These are phyloP conservation scores for Xylaria arbuscula DNA, from an alignment of 2,329 filamentous ascomycete genomes.

Conservation along the genomic window DNA sequence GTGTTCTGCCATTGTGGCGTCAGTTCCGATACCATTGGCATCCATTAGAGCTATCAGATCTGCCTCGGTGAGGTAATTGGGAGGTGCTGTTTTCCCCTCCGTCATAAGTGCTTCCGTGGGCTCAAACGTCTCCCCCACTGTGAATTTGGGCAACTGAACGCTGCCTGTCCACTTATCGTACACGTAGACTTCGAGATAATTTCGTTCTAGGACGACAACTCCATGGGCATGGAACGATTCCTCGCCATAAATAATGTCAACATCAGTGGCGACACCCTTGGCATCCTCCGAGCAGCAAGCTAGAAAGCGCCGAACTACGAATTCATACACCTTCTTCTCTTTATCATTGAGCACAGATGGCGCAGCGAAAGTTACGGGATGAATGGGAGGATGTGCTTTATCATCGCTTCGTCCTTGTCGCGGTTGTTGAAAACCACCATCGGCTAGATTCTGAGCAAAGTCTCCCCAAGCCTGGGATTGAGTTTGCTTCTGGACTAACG, in stretches of 20 bases:
- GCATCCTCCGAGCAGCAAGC: slow-evolving; percentile 97
- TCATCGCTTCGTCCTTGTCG: slow-evolving; percentile 90
- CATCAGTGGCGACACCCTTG: slow-evolving; percentile 83
- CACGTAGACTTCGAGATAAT: slow-evolving; percentile 94
- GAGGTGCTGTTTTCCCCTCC: slow-evolving; percentile 89
- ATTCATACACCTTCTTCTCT: slow-evolving; percentile 88
- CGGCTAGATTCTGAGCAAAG: slow-evolving; percentile 79
- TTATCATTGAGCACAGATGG: slow-evolving; percentile 71
- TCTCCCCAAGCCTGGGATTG: slow-evolving; percentile 80
- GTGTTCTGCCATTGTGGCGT: slow-evolving; percentile 99
- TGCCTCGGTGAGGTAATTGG: slow-evolving; percentile 90
- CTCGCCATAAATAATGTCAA: slow-evolving; percentile 85
- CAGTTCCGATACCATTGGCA: slow-evolving; percentile 96
- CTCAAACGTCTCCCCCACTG: slow-evolving; percentile 82
- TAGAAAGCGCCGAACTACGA: slow-evolving; percentile 89
- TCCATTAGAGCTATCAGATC: slow-evolving; percentile 98
- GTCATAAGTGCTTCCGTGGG: slow-evolving; percentile 89
- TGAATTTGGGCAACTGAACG: slow-evolving; percentile 82
- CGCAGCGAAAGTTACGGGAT: slow-evolving; percentile 87
- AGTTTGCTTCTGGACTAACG: slow-evolving; percentile 84
- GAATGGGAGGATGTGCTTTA: slow-evolving; percentile 96
- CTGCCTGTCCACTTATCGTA: slow-evolving; percentile 98
- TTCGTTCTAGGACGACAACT: slow-evolving; percentile 84
- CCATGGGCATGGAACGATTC: slow-evolving; percentile 87
- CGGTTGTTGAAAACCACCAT: slow-evolving; percentile 83